These are phyloP conservation scores for Phytophthora quininea DNA, from an alignment of 352 stramenopile genomes.

Conservation along the genomic window DNA sequence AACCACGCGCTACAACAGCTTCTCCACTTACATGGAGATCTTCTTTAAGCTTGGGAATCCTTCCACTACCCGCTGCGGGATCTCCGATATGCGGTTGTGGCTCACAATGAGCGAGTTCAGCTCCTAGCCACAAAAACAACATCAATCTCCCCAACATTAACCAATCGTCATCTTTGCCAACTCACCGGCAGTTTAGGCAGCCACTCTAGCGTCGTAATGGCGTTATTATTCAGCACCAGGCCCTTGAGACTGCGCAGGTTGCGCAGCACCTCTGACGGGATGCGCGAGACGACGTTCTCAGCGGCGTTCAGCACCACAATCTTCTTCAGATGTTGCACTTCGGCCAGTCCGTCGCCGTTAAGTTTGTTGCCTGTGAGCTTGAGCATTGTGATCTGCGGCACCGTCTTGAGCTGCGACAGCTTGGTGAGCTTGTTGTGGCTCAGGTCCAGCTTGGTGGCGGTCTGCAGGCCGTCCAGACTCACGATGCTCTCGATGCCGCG, in stretches of 20 bases:
- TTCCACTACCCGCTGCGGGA: slow-evolving; percentile 64
- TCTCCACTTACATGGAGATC: slow-evolving; percentile 74
- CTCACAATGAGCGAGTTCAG: slow-evolving; percentile 88
- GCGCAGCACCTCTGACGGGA: slow-evolving; percentile 71
- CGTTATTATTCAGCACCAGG: slow-evolving; percentile 87
- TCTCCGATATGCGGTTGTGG: slow-evolving; percentile 80
- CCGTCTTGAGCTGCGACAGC: slow-evolving; percentile 68
- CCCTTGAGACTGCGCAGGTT: slow-evolving; percentile 76
- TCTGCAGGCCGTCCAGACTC: slow-evolving; percentile 67
- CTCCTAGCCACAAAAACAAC: slow-evolving; percentile 33
- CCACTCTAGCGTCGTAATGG: slow-evolving; percentile 85
- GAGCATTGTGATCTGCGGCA: slow-evolving; percentile 74
- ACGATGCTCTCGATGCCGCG: slow-evolving; percentile 85
- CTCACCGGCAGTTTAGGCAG: slow-evolving; percentile 65
- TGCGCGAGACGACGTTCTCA: slow-evolving; percentile 77
- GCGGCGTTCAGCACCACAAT: slow-evolving; percentile 80
- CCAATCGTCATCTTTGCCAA: not conserved
- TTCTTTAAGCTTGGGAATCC: slow-evolving; percentile 80
- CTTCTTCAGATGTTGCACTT: slow-evolving; percentile 82
- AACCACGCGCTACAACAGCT: not conserved
- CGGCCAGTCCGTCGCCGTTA: slow-evolving; percentile 66
- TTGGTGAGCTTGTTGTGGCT: slow-evolving; percentile 89
- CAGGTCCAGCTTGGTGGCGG: slow-evolving; percentile 75
- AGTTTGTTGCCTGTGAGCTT: slow-evolving; percentile 84
- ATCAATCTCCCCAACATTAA: not conserved